These are phyloP conservation scores for Diaporthe caulivora DNA, from an alignment of 2,329 filamentous ascomycete genomes.

Conservation along the genomic window DNA sequence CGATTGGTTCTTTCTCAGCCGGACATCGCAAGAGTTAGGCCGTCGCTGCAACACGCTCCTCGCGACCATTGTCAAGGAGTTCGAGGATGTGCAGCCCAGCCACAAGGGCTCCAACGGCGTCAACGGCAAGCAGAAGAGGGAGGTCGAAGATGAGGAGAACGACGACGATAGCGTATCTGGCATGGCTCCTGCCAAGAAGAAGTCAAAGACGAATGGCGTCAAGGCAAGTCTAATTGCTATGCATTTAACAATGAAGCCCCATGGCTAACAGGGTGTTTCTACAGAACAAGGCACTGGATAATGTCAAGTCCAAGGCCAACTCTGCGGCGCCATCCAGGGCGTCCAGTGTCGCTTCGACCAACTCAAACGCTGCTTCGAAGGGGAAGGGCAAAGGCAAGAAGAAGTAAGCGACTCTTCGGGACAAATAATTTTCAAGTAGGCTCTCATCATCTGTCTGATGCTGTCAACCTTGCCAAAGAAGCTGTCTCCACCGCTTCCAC, in stretches of 20 bases:
- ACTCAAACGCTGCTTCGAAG: slow-evolving; percentile 63
- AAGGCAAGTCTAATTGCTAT: slow-evolving; percentile 74
- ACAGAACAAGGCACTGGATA: slow-evolving; percentile 94
- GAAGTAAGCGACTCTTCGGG: slow-evolving; percentile 53
- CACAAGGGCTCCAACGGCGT: slow-evolving; percentile 67
- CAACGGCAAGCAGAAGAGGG: slow-evolving; percentile 80
- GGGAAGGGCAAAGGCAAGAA: slow-evolving; percentile 65
- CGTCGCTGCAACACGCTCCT: slow-evolving; percentile 93
- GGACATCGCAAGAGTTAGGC: slow-evolving; percentile 92
- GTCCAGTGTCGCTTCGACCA: slow-evolving; percentile 86
- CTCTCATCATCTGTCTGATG: background rate
- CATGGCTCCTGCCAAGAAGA: slow-evolving; percentile 92
- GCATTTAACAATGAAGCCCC: slow-evolving; percentile 27
- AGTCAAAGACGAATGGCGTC: slow-evolving; percentile 82
- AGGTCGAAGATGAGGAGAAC: slow-evolving; percentile 83
- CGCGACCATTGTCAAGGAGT: slow-evolving; percentile 94
- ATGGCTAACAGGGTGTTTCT: slow-evolving; percentile 16
- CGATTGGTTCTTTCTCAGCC: slow-evolving; percentile 98
- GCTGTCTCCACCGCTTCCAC: background rate
- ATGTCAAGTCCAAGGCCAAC: slow-evolving; percentile 84
- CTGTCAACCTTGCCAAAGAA: background rate
- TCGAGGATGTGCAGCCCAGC: slow-evolving; percentile 75
- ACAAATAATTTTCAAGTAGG: background rate
- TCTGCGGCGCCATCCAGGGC: slow-evolving; percentile 86
- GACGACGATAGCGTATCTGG: slow-evolving; percentile 86